Base-by-base conservation (phyloP, 1,139 yeast genomes). In the Hansenula sp. region DNA sequence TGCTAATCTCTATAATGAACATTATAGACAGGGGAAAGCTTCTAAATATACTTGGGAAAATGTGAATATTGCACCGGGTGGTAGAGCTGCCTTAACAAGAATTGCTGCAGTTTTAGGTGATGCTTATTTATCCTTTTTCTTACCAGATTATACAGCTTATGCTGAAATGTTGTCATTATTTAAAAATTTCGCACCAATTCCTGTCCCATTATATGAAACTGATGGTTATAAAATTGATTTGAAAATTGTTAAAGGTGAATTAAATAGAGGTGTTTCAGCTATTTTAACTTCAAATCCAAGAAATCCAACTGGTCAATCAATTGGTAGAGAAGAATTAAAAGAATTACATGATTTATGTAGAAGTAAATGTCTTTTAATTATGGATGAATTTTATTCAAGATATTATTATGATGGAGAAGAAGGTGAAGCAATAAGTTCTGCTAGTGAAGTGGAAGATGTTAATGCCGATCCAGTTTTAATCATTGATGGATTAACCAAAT, bases 141-240 rank as follows among this genome's bases (percentile, higher is more conserved):
- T 80, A 53, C 87, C 87, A 5, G 87, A 81, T 59, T 80, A 81
- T 58, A 80, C 87, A 24, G 87, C 87, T 4, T 80, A 80, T 56
- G 83, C 87, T n/a, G 87, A 80, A 61, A 80, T 80, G 85, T 67
- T 80, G 55, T 77, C 84, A 13, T 68, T 79, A 43, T 80, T 80
- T 66, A 80, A 80, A 66, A 80, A 80, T 61, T 80, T 80, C 59
- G 76, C 84, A 2, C 85, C 86, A 8, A 79, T 80, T 45, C 87
- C 87, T 1, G 85, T 79, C 11, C 86, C 86, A 1, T 67, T 80
- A 53, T 74, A 71, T 49, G 84, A 80, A 53, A 67, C 73, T 18
- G 86, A 80, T 59, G 75, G 79, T 53, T 80, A 80, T 62, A 77
- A 76, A 47, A 72, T 80, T 36, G 84, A 80, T 55, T 65, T 80